Evolutionary conservation across 2,329 filamentous ascomycete species (phyloP).

Genomic region (Mycocentrospora acerina): DNA sequence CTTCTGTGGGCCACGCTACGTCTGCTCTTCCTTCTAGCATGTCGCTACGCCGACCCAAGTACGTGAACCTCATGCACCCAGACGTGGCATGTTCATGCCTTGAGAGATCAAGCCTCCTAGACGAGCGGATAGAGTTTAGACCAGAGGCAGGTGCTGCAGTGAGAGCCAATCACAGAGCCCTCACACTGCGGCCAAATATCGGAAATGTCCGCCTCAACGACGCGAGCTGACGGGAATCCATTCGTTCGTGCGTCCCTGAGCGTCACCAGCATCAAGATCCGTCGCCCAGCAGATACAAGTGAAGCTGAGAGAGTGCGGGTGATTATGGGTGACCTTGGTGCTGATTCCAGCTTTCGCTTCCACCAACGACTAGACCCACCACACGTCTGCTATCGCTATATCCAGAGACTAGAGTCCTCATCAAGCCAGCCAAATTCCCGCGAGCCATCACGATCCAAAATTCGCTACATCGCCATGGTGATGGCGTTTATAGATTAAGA

Average conservation of each 20-base stretch:
- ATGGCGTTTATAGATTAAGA: constrained; percentile 31
- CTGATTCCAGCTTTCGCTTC: constrained; percentile 34
- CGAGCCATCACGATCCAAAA: constrained; percentile 33
- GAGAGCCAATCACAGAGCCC: too few species aligned
- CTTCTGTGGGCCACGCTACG: too few species aligned
- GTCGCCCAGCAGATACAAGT: constrained; percentile 2
- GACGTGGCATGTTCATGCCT: too few species aligned
- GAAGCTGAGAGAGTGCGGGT: background rate
- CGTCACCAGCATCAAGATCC: constrained; percentile 6
- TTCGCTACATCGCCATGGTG: constrained; percentile 26
- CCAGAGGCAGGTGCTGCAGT: too few species aligned
- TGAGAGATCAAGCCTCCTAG: too few species aligned
- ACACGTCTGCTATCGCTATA: constrained; percentile 38
- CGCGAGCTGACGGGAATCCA: constrained; percentile 4
- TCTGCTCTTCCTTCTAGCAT: too few species aligned
- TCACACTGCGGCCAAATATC: too few species aligned
- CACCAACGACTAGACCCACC: constrained; percentile 30
- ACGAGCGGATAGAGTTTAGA: too few species aligned
- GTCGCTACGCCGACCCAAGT: too few species aligned
- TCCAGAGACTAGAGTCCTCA: constrained; percentile 31
- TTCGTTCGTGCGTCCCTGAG: constrained; percentile 2
- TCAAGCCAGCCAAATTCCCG: constrained; percentile 27
- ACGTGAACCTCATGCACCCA: too few species aligned
- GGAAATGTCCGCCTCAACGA: too few species aligned
- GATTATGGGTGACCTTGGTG: constrained; percentile 33